Conservation (phyloP, 495 filamentous ascomycete species). For the Darksidea phi region DNA sequence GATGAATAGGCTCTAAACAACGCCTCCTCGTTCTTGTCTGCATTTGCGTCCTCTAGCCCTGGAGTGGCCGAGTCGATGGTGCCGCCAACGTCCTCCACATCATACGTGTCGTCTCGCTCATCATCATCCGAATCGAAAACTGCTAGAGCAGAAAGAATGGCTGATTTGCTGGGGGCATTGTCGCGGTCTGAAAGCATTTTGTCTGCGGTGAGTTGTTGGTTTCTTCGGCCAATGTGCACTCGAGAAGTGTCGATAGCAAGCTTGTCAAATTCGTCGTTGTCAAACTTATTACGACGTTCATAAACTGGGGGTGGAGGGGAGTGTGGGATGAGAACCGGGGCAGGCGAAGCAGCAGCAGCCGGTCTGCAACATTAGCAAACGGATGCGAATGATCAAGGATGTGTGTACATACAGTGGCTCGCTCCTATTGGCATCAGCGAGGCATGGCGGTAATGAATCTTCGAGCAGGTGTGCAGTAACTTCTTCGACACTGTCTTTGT, state of each 20-base stretch:
- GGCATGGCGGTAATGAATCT: slow-evolving; percentile 65
- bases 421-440: slow-evolving; percentile 55
- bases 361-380: slow-evolving; percentile 42
- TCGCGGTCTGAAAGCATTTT: slow-evolving; percentile 52
- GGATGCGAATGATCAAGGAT: slow-evolving; percentile 28
- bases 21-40: slow-evolving; percentile 42
- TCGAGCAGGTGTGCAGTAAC: slow-evolving; percentile 84
- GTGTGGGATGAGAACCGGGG: slow-evolving; percentile 42
- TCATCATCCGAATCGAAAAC: slow-evolving; percentile 94
- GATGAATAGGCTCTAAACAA: slow-evolving; percentile 69
- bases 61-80: slow-evolving; percentile 63
- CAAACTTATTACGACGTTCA: slow-evolving; percentile 65
- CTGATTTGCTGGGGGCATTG: slow-evolving; percentile 69
- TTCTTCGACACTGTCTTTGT: slow-evolving; percentile 72
- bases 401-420: slow-evolving; percentile 51
- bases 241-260: slow-evolving; percentile 60
- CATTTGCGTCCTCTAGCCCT: slow-evolving; percentile 36
- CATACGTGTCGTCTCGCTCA: slow-evolving; percentile 96
- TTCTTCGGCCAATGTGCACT: slow-evolving; percentile 74
- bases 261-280: slow-evolving; percentile 78
- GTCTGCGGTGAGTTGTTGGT: slow-evolving; percentile 64
- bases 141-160: slow-evolving; percentile 86
- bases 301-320: slow-evolving; percentile 47
- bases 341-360: slow-evolving; percentile 26
- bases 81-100: slow-evolving; percentile 84